These are phyloP conservation scores for Lepiota venenata DNA, from an alignment of 768 basidiomycete species.

Conservation along the genomic window DNA sequence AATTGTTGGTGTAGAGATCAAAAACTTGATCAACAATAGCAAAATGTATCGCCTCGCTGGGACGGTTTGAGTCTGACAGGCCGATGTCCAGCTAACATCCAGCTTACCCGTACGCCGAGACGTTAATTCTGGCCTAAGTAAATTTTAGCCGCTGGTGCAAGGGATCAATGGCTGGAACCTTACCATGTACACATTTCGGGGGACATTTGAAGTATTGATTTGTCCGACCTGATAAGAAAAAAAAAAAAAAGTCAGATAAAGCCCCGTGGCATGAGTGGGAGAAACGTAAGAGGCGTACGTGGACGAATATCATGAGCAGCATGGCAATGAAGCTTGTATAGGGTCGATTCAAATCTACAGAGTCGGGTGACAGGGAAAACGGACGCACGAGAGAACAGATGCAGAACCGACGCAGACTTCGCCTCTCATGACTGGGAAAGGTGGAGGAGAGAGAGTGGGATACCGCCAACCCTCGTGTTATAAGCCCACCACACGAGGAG, in stretches of 20 bases:
- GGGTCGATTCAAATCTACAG: slow-evolving; percentile 20
- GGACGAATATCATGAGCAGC: slow-evolving; percentile 75
- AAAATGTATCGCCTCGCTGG: slow-evolving; percentile 48
- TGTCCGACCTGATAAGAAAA: slow-evolving; percentile 63
- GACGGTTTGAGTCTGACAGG: neutral
- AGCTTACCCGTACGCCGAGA: slow-evolving; percentile 67
- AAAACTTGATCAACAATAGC: slow-evolving; percentile 55
- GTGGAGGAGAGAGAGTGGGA: slow-evolving; percentile 14
- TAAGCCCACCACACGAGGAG: slow-evolving; percentile 23
- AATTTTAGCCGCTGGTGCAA: neutral
- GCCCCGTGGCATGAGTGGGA: slow-evolving; percentile 1
- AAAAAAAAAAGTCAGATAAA: slow-evolving; percentile 24
- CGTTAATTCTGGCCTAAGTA: slow-evolving; percentile 61
- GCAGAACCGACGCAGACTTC: slow-evolving; percentile 75
- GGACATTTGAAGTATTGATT: slow-evolving; percentile 73
- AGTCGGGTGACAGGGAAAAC: slow-evolving; percentile 14
- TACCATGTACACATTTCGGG: slow-evolving; percentile 74
- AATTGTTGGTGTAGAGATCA: slow-evolving; percentile 65
- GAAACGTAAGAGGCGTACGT: slow-evolving; percentile 46
- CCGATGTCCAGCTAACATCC: slow-evolving; percentile 1
- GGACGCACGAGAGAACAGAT: slow-evolving; percentile 65
- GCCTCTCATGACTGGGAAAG: slow-evolving; percentile 50
- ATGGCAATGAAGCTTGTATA: slow-evolving; percentile 40
- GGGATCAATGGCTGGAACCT: slow-evolving; percentile 13
- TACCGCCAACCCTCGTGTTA: slow-evolving; percentile 18